These are phyloP conservation scores for Cordia subcordata DNA, from an alignment of 257 asterid species.

Conservation along the genomic window DNA sequence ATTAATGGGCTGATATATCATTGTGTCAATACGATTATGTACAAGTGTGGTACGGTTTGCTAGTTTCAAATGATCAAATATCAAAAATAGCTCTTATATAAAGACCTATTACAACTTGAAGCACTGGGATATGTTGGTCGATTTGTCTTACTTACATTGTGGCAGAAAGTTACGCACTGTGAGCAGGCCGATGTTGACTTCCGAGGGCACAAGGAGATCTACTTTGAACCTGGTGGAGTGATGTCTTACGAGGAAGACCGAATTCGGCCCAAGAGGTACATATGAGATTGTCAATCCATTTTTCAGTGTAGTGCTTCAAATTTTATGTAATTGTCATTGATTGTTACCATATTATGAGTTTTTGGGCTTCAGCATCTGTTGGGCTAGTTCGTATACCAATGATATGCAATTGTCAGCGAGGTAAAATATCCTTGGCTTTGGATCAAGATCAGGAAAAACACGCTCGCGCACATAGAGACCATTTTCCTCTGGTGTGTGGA, in stretches of 20 bases:
- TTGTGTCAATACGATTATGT: neutral
- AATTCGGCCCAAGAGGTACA: slow-evolving; percentile 86
- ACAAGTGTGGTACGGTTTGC: neutral
- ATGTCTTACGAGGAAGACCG: slow-evolving; percentile 95
- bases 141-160: slow-evolving; percentile 88
- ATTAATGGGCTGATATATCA: no score
- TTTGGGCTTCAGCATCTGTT: no score
- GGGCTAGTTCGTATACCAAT: no score
- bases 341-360: neutral
- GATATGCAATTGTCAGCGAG: no score
- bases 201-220: slow-evolving; percentile 88
- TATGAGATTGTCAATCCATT: neutral
- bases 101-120: slow-evolving; percentile 13
- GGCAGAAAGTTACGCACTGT: slow-evolving; percentile 96
- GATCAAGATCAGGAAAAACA: no score
- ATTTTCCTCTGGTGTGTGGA: no score
- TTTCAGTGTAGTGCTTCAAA: neutral
- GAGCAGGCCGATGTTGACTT: slow-evolving; percentile 78
- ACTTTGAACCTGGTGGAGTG: slow-evolving; percentile 90
- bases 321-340: neutral
- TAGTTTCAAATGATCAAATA: neutral
- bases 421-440: no score
- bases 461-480: no score
- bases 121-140: slow-evolving; percentile 62
- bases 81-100: neutral